Conservation (phyloP, 1,284 basidiomycete species). For the Tylopilus microsporus region DNA sequence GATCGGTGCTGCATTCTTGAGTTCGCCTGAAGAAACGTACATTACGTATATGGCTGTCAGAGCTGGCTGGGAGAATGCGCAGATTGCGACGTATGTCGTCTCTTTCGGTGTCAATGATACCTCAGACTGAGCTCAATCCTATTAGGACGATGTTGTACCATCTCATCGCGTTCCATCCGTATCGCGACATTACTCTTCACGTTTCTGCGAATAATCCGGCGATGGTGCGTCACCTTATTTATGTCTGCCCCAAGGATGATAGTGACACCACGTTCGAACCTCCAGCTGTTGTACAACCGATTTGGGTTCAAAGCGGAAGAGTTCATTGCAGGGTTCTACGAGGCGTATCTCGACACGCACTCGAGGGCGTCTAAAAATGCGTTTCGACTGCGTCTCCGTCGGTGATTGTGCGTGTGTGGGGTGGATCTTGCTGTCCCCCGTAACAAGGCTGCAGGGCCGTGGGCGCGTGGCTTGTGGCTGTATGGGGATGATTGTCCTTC, state of each 20-base stretch:
- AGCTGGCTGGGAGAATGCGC: constrained; percentile 70
- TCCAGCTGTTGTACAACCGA: constrained; percentile 69
- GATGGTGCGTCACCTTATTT: constrained; percentile 48
- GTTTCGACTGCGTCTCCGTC: constrained; percentile 54
- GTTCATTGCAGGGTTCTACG: constrained; percentile 74
- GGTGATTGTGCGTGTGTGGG: constrained; percentile 11
- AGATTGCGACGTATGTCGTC: constrained; percentile 62
- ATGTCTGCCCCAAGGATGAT: background rate
- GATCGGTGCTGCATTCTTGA: constrained; percentile 68
- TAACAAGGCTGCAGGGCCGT: too few species aligned
- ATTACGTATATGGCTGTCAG: constrained; percentile 74
- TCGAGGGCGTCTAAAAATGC: constrained; percentile 73
- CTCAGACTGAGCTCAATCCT: background rate
- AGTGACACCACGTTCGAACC: background rate
- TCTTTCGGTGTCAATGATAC: background rate
- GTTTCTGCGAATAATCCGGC: constrained; percentile 76
- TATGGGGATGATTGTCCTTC: too few species aligned
- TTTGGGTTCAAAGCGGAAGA: constrained; percentile 83
- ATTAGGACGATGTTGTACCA: constrained; percentile 70
- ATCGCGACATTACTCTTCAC: constrained; percentile 71
- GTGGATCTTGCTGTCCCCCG: background rate
- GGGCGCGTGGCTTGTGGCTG: too few species aligned
- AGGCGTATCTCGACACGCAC: constrained; percentile 61
- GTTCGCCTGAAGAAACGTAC: constrained; percentile 74
- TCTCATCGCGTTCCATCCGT: constrained; percentile 62